phyloP scores from a whole-genome alignment of 306 rosid species.

The Ormosia emarginata region DNA sequence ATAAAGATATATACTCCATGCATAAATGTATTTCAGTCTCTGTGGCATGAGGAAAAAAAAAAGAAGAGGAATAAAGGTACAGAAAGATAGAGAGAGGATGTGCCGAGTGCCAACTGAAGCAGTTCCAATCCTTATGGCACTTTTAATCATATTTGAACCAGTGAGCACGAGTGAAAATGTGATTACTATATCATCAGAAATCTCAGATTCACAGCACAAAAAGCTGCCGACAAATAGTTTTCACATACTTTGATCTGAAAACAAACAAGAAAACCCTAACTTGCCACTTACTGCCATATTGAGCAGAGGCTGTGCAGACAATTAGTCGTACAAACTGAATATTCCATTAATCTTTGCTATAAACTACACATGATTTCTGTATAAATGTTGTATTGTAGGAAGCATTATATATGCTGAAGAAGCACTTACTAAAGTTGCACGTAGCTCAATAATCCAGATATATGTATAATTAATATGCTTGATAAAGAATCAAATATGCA shows the following conservation, averaged over 20 bases:
- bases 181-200: neutral
- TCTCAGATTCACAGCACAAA: slow-evolving; percentile 9
- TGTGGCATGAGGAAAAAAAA: neutral
- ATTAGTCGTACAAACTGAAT: slow-evolving; percentile 16
- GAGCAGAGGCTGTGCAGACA: slow-evolving; percentile 10
- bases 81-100: too few relatives aligned
- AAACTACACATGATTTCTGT: slow-evolving; percentile 27
- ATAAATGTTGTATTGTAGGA: neutral
- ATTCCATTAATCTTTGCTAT: slow-evolving; percentile 28
- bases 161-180: slow-evolving; percentile 1
- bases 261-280: slow-evolving; percentile 33
- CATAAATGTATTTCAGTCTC: neutral
- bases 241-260: slow-evolving; percentile 6
- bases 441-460: slow-evolving; percentile 8
- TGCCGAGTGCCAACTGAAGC: neutral
- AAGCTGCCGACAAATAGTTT: slow-evolving; percentile 24
- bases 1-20: neutral
- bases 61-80: neutral
- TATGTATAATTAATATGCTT: neutral
- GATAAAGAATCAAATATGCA: neutral
- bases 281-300: neutral
- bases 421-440: neutral
- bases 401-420: slow-evolving; percentile 1
- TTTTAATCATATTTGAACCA: neutral
- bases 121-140: neutral